A percentile compares a stretch with the other conserved stretches of the same genome.
Evolutionary conservation across 805 yeast species (phyloP).

Genomic region (Starmerella stigmatis): DNA sequence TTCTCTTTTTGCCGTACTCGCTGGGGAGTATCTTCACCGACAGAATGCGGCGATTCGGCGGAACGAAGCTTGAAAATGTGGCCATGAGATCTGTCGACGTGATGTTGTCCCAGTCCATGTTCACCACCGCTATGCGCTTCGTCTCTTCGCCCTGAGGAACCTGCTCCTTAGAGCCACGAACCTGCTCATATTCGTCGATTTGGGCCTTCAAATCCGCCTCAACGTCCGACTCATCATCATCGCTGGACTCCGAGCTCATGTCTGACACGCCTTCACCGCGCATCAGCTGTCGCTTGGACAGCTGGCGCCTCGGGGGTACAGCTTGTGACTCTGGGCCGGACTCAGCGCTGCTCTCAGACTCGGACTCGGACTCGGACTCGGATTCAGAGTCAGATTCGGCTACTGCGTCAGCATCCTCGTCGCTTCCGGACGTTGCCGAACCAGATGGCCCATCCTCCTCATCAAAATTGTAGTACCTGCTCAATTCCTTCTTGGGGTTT

Average conservation of each 20-base stretch:
- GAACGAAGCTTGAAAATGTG: constrained; percentile 76
- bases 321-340: neutral
- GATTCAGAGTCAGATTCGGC: neutral
- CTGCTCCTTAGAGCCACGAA: constrained; percentile 29
- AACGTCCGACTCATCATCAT: constrained; percentile 6
- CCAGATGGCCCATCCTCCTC: constrained; percentile 28
- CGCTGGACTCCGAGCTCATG: constrained; percentile 7
- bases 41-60: constrained; percentile 56
- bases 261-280: constrained; percentile 21
- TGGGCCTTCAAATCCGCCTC: constrained; percentile 19
- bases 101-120: constrained; percentile 96
- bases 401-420: constrained; percentile 4
- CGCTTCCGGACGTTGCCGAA: constrained; percentile 11
- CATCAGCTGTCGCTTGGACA: constrained; percentile 21
- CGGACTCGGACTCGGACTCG: constrained; percentile 21
- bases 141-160: constrained; percentile 88
- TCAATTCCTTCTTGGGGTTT: constrained; percentile 41
- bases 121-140: constrained; percentile 75
- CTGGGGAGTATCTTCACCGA: constrained; percentile 74
- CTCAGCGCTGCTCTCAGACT: constrained; percentile 12
- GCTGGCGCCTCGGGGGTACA: neutral
- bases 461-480: constrained; percentile 52
- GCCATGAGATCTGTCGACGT: constrained; percentile 79
- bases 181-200: constrained; percentile 32
- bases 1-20: constrained; percentile 84